Base-by-base conservation (phyloP, 2,329 filamentous ascomycete genomes). In the Epichloe scottii region DNA sequence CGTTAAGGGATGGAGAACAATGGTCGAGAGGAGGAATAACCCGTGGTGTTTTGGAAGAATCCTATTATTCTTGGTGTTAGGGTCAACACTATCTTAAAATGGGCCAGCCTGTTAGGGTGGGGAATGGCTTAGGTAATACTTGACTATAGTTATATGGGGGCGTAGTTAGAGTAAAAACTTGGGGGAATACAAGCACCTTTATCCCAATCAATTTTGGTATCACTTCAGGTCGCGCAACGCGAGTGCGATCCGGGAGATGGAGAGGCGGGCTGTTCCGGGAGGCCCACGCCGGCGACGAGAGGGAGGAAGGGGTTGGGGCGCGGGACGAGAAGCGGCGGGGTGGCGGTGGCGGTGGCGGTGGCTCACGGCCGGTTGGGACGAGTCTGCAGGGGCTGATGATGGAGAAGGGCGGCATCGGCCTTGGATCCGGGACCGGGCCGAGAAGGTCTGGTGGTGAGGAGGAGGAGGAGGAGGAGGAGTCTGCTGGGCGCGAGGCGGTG, bases 141-240 rank as follows among this genome's bases (percentile, higher is more conserved):
- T n/a, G n/a, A n/a, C n/a, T n/a, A n/a, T n/a, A n/a, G n/a, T n/a
- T n/a, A n/a, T n/a, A n/a, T n/a, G n/a, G n/a, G n/a, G n/a, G n/a
- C n/a, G n/a, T n/a, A n/a, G n/a, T n/a, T n/a, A n/a, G n/a, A n/a
- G n/a, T n/a, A n/a, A n/a, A n/a, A n/a, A n/a, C n/a, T n/a, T n/a
- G 19, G n/a, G n/a, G n/a, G n/a, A n/a, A n/a, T n/a, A n/a, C n/a
- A n/a, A n/a, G n/a, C n/a, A n/a, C n/a, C n/a, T n/a, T n/a, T n/a
- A n/a, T n/a, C n/a, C n/a, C n/a, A n/a, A n/a, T 3, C 3, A 21
- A 21, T 21, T 21, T 21, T 21, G 3, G n/a, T n/a, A n/a, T n/a
- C n/a, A n/a, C n/a, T n/a, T n/a, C n/a, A n/a, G n/a, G 55, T 62
- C 70, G 10, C 73, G 76, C 47, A 82, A 82, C 55, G 74, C 74